Percentiles rank a stretch among this genome's conserved stretches.
These are phyloP conservation scores for Crepidotus variabilis DNA, from an alignment of 768 basidiomycete genomes.

Conservation along the genomic window DNA sequence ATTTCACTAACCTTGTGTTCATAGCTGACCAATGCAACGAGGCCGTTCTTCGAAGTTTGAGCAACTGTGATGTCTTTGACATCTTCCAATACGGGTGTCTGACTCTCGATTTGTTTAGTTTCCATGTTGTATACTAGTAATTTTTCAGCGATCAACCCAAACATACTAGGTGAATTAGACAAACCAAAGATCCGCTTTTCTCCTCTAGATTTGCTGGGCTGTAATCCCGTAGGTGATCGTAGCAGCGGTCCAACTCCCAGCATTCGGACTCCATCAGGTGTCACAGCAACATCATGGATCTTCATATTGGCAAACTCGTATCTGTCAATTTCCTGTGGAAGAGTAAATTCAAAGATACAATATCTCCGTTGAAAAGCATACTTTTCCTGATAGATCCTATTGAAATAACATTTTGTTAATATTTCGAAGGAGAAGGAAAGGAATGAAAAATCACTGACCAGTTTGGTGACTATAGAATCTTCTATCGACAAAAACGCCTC, in stretches of 20 bases:
- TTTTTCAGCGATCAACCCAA: background rate
- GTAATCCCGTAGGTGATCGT: slow-evolving; percentile 56
- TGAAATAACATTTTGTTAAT: slow-evolving; percentile 3
- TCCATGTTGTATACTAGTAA: slow-evolving; percentile 62
- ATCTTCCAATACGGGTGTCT: slow-evolving; percentile 70
- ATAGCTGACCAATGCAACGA: slow-evolving; percentile 66
- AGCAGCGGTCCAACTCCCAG: slow-evolving; percentile 67
- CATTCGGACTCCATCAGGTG: slow-evolving; percentile 59
- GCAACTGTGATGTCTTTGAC: slow-evolving; percentile 69
- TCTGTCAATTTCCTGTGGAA: slow-evolving; percentile 44
- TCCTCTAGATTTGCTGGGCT: slow-evolving; percentile 63
- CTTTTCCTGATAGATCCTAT: slow-evolving; percentile 59
- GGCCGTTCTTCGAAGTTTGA: slow-evolving; percentile 41
- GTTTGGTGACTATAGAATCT: slow-evolving; percentile 52
- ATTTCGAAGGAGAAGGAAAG: background rate
- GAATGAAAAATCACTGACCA: slow-evolving; percentile 35
- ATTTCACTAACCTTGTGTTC: slow-evolving; percentile 56
- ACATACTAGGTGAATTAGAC: slow-evolving; percentile 25
- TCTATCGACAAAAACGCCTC: slow-evolving; percentile 72
- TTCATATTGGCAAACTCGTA: slow-evolving; percentile 61
- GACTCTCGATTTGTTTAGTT: slow-evolving; percentile 64
- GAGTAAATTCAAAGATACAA: background rate
- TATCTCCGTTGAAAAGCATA: slow-evolving; percentile 14
- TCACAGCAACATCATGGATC: slow-evolving; percentile 68
- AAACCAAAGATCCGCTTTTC: slow-evolving; percentile 75